A percentile compares a stretch with the other conserved stretches of the same genome.
phyloP scores from a whole-genome alignment of 2,329 filamentous ascomycete genomes.

The Penicillium rolfsii region DNA sequence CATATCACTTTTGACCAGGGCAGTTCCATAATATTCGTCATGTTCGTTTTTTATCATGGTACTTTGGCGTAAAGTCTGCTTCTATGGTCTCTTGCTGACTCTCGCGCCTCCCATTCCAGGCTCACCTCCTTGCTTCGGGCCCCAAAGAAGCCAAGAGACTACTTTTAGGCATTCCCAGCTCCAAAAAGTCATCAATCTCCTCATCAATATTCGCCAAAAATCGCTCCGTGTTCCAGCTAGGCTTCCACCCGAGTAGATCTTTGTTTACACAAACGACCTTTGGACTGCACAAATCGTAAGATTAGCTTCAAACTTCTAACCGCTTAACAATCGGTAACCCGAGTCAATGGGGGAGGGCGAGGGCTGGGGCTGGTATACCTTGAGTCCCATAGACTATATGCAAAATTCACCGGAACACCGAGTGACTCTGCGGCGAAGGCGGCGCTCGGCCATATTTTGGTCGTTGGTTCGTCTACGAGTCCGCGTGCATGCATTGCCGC shows the following conservation, averaged over 20 bases:
- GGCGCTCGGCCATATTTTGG: background rate
- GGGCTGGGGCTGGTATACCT: background rate
- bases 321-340: too few species aligned
- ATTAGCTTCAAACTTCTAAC: background rate
- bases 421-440: background rate
- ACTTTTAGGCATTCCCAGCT: conserved; percentile 1
- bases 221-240: conserved; percentile 1
- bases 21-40: background rate
- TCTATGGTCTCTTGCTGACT: background rate
- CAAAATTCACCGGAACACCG: background rate
- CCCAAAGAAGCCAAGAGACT: conserved; percentile 1
- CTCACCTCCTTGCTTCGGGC: background rate
- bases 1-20: background rate
- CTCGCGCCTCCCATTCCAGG: background rate
- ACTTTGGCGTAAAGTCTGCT: background rate
- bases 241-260: conserved; percentile 6
- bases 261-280: conserved; percentile 4
- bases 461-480: background rate
- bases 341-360: too few species aligned
- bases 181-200: conserved; percentile 6
- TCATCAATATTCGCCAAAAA: conserved; percentile 7
- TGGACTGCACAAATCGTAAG: background rate
- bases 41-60: background rate
- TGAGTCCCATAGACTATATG: background rate
- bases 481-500: background rate